Conservation (phyloP, 192 early-diverging fungal species). For the Haplosporangium gracile region DNA sequence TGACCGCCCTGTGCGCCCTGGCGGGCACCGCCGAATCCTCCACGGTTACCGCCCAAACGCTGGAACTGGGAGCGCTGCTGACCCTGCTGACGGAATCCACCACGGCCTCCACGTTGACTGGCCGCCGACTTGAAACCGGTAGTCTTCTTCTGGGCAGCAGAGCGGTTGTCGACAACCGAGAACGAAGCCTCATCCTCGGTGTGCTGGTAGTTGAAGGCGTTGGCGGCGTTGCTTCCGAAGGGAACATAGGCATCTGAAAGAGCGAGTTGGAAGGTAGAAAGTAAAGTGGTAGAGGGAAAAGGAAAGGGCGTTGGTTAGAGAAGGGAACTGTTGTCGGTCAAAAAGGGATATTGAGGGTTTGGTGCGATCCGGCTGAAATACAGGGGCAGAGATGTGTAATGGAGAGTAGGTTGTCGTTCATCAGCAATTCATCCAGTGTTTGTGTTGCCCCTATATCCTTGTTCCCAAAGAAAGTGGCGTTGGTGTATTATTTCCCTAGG, state of each 20-base stretch:
- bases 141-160: slow-evolving; percentile 74
- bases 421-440: background rate
- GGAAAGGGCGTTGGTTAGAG: background rate
- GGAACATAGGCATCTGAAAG: slow-evolving; percentile 74
- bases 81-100: slow-evolving; percentile 60
- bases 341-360: background rate
- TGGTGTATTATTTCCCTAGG: background rate
- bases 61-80: slow-evolving; percentile 56
- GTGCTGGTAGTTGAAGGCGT: slow-evolving; percentile 89
- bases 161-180: slow-evolving; percentile 90
- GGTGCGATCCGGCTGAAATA: background rate
- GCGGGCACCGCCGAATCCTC: slow-evolving; percentile 56
- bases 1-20: slow-evolving; percentile 41
- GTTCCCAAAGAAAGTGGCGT: background rate
- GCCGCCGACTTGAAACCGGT: slow-evolving; percentile 63
- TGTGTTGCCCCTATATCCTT: background rate
- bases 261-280: background rate
- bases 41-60: slow-evolving; percentile 56
- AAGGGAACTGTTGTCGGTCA: background rate
- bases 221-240: slow-evolving; percentile 87
- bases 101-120: slow-evolving; percentile 59
- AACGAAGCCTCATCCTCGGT: slow-evolving; percentile 96
- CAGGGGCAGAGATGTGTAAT: background rate
- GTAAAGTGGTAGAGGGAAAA: background rate
- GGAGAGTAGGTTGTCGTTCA: background rate